Percentiles rank a stretch among this genome's conserved stretches.
These are phyloP conservation scores for Yarrowia sp. DNA, from an alignment of 805 yeast genomes.

Conservation along the genomic window DNA sequence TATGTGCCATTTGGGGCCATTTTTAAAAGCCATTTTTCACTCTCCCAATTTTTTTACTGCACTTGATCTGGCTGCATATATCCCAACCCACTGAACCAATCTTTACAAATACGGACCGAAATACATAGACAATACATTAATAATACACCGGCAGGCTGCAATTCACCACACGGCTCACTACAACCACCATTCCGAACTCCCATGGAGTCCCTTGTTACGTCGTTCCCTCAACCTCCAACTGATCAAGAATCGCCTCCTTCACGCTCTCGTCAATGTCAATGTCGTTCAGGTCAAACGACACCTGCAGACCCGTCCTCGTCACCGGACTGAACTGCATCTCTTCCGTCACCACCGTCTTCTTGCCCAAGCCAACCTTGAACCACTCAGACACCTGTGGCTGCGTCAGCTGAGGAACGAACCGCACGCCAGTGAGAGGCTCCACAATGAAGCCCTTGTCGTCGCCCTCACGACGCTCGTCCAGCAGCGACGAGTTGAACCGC, in stretches of 20 bases:
- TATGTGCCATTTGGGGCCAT: no score
- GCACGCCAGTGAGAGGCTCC: constrained; percentile 47
- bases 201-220: not conserved
- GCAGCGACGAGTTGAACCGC: constrained; percentile 63
- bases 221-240: constrained; percentile 32
- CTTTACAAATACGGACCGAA: not conserved
- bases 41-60: no score
- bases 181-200: no score
- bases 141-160: not conserved
- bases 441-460: constrained; percentile 43
- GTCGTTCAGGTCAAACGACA: constrained; percentile 58
- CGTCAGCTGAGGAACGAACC: constrained; percentile 62
- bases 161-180: no score
- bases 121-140: not conserved
- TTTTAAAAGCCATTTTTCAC: no score
- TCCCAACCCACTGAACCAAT: no score
- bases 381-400: constrained; percentile 59
- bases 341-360: constrained; percentile 38
- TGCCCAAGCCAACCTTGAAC: constrained; percentile 37
- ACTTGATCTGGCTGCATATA: no score
- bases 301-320: constrained; percentile 64
- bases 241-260: constrained; percentile 33
- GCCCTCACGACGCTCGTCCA: constrained; percentile 55
- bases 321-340: constrained; percentile 43
- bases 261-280: constrained; percentile 57